Evolutionary conservation across 2,329 filamentous ascomycete genomes (phyloP).

Genomic region (Calonectria ilicicola): DNA sequence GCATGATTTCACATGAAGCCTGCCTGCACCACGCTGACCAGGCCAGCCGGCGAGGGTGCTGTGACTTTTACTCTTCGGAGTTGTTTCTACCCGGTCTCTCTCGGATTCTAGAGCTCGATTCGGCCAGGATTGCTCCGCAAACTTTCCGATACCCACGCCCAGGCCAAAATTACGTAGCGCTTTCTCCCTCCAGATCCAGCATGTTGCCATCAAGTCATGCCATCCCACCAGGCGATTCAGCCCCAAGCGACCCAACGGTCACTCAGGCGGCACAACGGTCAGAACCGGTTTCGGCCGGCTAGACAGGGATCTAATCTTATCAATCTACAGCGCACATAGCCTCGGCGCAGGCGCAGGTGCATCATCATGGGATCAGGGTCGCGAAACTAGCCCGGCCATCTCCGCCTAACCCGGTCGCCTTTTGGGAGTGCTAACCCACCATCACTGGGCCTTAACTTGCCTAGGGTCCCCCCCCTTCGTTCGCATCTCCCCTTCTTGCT

Average conservation of each 20-base stretch:
- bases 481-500: constrained; percentile 1
- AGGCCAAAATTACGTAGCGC: not conserved
- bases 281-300: constrained; percentile 32
- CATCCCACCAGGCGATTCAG: not conserved
- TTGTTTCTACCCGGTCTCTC: not conserved
- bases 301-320: constrained; percentile 52
- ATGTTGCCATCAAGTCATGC: constrained; percentile 16
- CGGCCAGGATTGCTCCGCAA: constrained; percentile 6
- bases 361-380: constrained; percentile 46
- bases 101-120: not conserved
- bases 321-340: constrained; percentile 44
- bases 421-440: constrained; percentile 30
- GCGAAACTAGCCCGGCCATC: constrained; percentile 39
- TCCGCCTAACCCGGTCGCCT: constrained; percentile 28
- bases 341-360: constrained; percentile 29
- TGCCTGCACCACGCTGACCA: not conserved
- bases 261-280: constrained; percentile 13
- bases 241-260: not conserved
- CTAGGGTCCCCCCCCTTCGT: constrained; percentile 15
- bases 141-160: constrained; percentile 11
- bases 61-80: not conserved
- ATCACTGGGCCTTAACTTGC: constrained; percentile 24
- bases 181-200: not conserved
- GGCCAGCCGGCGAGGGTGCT: not conserved
- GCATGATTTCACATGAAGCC: not conserved